Evolutionary conservation across 2,329 filamentous ascomycete genomes (phyloP).

Genomic region (Calonectria leucothoes): DNA sequence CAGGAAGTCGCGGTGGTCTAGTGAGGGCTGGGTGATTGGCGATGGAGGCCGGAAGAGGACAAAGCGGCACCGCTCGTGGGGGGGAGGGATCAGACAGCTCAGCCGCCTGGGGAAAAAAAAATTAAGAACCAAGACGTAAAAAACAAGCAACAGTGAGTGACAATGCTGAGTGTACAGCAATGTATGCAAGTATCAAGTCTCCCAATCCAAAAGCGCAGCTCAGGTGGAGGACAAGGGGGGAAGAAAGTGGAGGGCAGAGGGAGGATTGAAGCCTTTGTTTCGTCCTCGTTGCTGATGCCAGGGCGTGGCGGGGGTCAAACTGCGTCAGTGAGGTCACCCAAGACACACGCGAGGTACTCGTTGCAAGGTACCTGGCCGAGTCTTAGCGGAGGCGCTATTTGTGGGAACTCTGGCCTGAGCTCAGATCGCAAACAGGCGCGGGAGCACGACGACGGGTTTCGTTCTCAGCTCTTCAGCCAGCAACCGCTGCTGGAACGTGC

Average conservation of each 20-base stretch:
- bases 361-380: conserved; percentile 28
- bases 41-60: not conserved
- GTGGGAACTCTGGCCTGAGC: conserved; percentile 18
- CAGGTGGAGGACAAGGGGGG: conserved; percentile 15
- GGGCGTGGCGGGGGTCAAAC: conserved; percentile 19
- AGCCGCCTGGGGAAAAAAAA: not conserved
- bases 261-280: conserved; percentile 35
- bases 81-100: not conserved
- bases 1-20: not conserved
- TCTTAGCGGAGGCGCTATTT: conserved; percentile 18
- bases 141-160: not conserved
- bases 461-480: not conserved
- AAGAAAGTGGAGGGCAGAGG: conserved; percentile 23
- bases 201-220: conserved; percentile 1
- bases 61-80: conserved; percentile 6
- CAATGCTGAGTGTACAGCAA: conserved; percentile 1
- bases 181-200: conserved; percentile 1
- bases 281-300: conserved; percentile 18
- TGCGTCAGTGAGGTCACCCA: conserved; percentile 38
- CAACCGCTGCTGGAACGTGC: not conserved
- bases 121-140: not conserved
- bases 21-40: not conserved
- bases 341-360: conserved; percentile 28
- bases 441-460: conserved; percentile 27
- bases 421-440: conserved; percentile 32